Base-by-base conservation (phyloP, 2,329 filamentous ascomycete genomes). In the Colletotrichum paranaense region DNA sequence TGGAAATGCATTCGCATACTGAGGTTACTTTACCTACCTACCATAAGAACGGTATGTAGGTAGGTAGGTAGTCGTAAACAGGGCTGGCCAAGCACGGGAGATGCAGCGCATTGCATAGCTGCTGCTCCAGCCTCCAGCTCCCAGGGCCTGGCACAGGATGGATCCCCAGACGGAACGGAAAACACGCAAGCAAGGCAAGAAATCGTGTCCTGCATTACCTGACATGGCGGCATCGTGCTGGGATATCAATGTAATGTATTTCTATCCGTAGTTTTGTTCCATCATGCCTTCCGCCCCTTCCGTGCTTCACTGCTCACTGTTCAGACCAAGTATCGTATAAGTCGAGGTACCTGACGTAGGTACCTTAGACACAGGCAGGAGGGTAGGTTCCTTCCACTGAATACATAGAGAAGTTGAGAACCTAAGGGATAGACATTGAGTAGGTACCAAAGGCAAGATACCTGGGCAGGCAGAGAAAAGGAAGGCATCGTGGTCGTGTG, bases 161-260 rank as follows among this genome's bases (percentile, higher is more conserved):
- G 56, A 56, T 38, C 55, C 53, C 62, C 66, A 70, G 59, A 65
- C 70, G 32, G 70, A 60, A 65, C 60, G 66, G 66, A 69, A 60
- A 65, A 60, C 52, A 53, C 64, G 38, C 65, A 63, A 58, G 58
- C 63, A 60, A 59, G 59, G 59, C 70, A 49, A 64, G 59, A n/a
- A 56, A 62, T 62, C 22, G 22, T 46, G 55, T 16, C 49, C 62
- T 53, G 52, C 59, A 52, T 12, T 7, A 42, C 38, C 4, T 42
- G 38, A 19, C 38, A 42, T 42, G 19, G 16, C 38, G 14, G 38
- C 38, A 42, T 42, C 19, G 19, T 22, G 42, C 42, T 49, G 42
- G 19, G 16, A 49, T 22, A 49, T 49, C 19, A 49, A n/a, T 49
- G 42, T 49, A 35, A 12, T 4, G 11, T 32, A 49, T 49, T 49